phyloP scores from a whole-genome alignment of 441 rosid genomes.

The Bruguiera hainesii region DNA sequence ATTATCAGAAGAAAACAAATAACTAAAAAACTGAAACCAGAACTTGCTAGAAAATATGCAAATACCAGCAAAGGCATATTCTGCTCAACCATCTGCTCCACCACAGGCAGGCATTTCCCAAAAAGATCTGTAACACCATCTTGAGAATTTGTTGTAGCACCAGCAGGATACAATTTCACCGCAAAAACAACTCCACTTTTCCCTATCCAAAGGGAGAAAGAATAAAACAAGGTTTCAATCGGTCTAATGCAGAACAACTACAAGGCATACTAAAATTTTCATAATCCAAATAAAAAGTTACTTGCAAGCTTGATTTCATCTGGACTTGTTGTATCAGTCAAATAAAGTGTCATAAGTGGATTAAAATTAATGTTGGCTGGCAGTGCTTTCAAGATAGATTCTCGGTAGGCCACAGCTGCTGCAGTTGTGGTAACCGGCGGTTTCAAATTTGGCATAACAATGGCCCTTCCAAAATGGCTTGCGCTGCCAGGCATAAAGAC shows the following conservation, averaged over 20 bases:
- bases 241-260: background rate
- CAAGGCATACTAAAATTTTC: background rate
- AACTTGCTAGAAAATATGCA: background rate
- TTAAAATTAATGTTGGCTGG: slow-evolving; percentile 50
- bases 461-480: slow-evolving; percentile 66
- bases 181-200: slow-evolving; percentile 77
- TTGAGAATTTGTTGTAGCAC: slow-evolving; percentile 97
- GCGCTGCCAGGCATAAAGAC: slow-evolving; percentile 36
- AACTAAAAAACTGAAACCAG: no score
- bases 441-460: slow-evolving; percentile 88
- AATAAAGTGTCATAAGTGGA: slow-evolving; percentile 85
- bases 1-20: background rate
- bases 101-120: slow-evolving; percentile 81
- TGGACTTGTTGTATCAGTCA: slow-evolving; percentile 71
- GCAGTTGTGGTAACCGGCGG: slow-evolving; percentile 75
- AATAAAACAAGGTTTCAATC: background rate
- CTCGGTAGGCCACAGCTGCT: slow-evolving; percentile 54
- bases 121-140: slow-evolving; percentile 90
- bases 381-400: slow-evolving; percentile 59
- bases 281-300: slow-evolving; percentile 26
- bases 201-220: slow-evolving; percentile 38
- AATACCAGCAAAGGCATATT: slow-evolving; percentile 90
- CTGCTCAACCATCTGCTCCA: slow-evolving; percentile 83
- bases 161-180: slow-evolving; percentile 93
- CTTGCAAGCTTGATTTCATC: slow-evolving; percentile 81